Base-by-base conservation (phyloP, 768 basidiomycete species). In the Leccinum variicolor region DNA sequence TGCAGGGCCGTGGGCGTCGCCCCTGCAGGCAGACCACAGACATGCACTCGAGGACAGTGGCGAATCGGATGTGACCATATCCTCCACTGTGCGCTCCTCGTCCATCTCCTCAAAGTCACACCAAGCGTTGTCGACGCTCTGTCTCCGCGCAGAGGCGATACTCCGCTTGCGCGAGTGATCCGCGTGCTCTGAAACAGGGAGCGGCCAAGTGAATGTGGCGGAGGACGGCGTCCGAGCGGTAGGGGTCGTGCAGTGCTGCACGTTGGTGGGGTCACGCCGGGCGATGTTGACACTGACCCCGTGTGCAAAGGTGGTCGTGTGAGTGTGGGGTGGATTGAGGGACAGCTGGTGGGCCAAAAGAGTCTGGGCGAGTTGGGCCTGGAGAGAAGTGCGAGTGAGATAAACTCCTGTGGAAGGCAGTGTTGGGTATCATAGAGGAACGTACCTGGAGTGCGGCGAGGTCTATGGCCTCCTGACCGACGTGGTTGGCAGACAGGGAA, bases 381-480 rank as follows among this genome's bases (percentile, higher is more conserved):
- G 53, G 46, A 48, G 46, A 21, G 29, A 25, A 47, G 54, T 26
- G 19, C 23, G 21, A 43, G 52, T 33, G 53, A 62, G 64, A 66
- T 66, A 64, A 62, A 23, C 57, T 45, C 17, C n/a, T 46, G 31
- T 43, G 47, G n/a, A 15, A 54, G 45, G 62, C 46, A 28, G 28
- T 68, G 63, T 21, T 58, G 64, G 61, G 57, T 58, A 63, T 39
- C 36, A n/a, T n/a, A n/a, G n/a, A n/a, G n/a, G n/a, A n/a, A n/a
- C n/a, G 25, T 62, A 81, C 80, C 75, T 81, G 79, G 14, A 81
- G 74, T 25, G 75, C 68, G 49, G 77, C 77, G 58, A 81, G 73
- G 69, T 81, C 81, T 14, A 75, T 73, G n/a, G 79, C 79, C 62
- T 81, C 80, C 62, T 81, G 81, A 58, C 79, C 79, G 66, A 81